Base-by-base conservation (phyloP, 441 rosid genomes). In the Hura crepitans region DNA sequence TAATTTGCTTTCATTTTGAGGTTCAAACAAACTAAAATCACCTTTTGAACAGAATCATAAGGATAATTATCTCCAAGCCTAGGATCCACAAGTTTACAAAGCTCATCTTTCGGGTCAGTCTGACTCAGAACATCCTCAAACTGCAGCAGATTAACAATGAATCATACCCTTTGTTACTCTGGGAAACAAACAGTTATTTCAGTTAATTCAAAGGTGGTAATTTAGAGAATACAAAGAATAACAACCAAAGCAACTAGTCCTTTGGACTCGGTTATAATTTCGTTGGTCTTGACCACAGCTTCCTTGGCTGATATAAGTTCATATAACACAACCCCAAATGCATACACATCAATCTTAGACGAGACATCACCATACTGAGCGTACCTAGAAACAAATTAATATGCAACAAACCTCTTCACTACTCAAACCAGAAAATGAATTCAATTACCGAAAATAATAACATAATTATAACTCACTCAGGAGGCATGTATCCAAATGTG, bases 401-500 rank as follows among this genome's bases (percentile, higher is more conserved):
- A n/a, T n/a, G n/a, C n/a, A n/a, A n/a, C n/a, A n/a, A n/a, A n/a
- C n/a, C n/a, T n/a, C n/a, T n/a, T n/a, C n/a, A n/a, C n/a, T n/a
- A n/a, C n/a, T n/a, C n/a, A n/a, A n/a, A n/a, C n/a, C n/a, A n/a
- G n/a, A n/a, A n/a, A n/a, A n/a, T n/a, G n/a, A n/a, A n/a, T n/a
- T n/a, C n/a, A n/a, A n/a, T n/a, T n/a, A n/a, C 39, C 7, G 39
- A 35, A 35, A 35, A 35, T 35, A 5, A 35, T 35, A 35, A 4
- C 6, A 35, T 35, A 15, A 45, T 27, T 6, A 50, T 5, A 42
- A 20, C 85, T 81, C 83, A 90, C 98, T 92, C 98, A 4, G 96
- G 98, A 35, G 98, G 87, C 96, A 92, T 92, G 81, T 90, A 92
- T 75, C 98, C 96, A 74, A 92, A 95, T 64, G 99, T 92, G 22